Base-by-base conservation (phyloP, 176 grass and related monocot species). In the Leersia perrieri region DNA sequence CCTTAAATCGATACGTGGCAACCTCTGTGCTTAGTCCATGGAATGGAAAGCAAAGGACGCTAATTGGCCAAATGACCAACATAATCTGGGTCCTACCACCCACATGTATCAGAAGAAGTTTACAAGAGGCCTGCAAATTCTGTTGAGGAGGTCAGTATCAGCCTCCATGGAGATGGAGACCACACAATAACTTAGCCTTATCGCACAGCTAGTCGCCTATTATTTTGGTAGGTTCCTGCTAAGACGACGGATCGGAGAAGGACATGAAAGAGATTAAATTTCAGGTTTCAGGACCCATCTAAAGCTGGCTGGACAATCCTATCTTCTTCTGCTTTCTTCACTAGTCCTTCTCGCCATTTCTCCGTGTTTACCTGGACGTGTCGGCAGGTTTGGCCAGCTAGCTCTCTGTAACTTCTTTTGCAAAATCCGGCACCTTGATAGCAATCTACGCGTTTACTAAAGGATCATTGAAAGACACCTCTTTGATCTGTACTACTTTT, bases 351-450 rank as follows among this genome's bases (percentile, higher is more conserved):
- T 63, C 9, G 4, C 36, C 36, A 41, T 78, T 70, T 69, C 16
- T 18, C 51, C 15, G 41, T 70, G 32, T 57, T 33, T 22, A 70
- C 25, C 49, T 70, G 11, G 13, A 40, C 25, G 78, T 81, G 49
- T 81, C 66, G 78, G 78, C 79, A 81, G 67, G 79, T 42, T 39
- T 39, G 8, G 26, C 25, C 79, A 62, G 34, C 35, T 81, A 6
- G 32, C 7, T 70, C 9, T 15, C 20, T 22, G 28, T 25, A 67
- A 39, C 77, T 11, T 70, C 66, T 18, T 70, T 22, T 42, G 69
- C 78, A 49, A 31, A 36, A 1, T 4, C 8, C 65, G 30, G 15
- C 57, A 20, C 25, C 27, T n/a, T 69, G 28, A 69, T 26, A 40
- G 5, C 5, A n/a, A 70, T 27, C 31, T 18, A 67, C 45, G 28